Conservation (phyloP, 306 rosid genomes). For the Vigna radiata region DNA sequence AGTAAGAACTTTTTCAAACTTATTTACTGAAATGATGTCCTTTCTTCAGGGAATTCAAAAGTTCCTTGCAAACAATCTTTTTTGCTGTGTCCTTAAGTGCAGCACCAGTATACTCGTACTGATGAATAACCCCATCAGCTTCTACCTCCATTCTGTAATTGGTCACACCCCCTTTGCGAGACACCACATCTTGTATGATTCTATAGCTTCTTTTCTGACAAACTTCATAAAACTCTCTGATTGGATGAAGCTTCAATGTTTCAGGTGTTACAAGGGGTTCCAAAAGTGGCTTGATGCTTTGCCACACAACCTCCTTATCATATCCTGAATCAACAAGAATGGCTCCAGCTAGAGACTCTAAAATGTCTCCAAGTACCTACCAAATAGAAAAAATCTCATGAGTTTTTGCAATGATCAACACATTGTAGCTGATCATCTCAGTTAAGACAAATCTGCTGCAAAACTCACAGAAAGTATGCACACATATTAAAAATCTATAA, state of each 20-base stretch:
- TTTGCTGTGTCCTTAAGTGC: slow-evolving; percentile 47
- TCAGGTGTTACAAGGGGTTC: slow-evolving; percentile 78
- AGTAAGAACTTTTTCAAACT: neutral
- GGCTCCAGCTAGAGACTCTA: slow-evolving; percentile 89
- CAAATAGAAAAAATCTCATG: slow-evolving; percentile 22
- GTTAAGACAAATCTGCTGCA: neutral
- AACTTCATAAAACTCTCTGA: slow-evolving; percentile 55
- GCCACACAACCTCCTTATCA: slow-evolving; percentile 57
- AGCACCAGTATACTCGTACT: slow-evolving; percentile 25
- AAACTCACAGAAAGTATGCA: neutral
- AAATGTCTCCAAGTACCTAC: slow-evolving; percentile 84
- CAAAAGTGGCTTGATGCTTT: slow-evolving; percentile 69
- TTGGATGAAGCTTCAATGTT: slow-evolving; percentile 61
- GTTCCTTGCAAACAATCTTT: slow-evolving; percentile 58
- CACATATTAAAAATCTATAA: no score
- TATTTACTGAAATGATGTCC: neutral
- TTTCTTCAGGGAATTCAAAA: slow-evolving; percentile 58
- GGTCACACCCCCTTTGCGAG: slow-evolving; percentile 28
- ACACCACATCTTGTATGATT: neutral
- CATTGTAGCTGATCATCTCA: neutral
- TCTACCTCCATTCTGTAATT: slow-evolving; percentile 53
- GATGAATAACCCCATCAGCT: slow-evolving; percentile 55
- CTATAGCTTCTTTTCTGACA: slow-evolving; percentile 54
- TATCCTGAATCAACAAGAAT: slow-evolving; percentile 75
- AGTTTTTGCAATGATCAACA: neutral